These are phyloP conservation scores for Cyclostephanos tholiformis DNA, from an alignment of 108 stramenopile genomes.

Conservation along the genomic window DNA sequence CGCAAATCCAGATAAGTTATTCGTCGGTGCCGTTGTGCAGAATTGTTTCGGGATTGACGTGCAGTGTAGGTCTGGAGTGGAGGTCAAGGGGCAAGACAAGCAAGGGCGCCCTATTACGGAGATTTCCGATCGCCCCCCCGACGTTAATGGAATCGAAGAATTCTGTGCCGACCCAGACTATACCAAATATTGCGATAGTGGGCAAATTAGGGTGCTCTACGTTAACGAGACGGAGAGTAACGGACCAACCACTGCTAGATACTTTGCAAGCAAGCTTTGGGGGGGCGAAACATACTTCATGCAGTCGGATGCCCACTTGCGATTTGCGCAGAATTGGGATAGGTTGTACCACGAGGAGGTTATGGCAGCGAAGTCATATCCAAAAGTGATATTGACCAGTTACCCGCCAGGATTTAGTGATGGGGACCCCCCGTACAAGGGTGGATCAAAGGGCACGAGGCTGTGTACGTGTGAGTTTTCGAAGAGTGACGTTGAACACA, in stretches of 20 bases:
- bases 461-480: conserved; percentile 69
- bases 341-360: conserved; percentile 64
- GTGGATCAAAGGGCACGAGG: conserved; percentile 57
- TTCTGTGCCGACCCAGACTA: conserved; percentile 67
- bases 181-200: conserved; percentile 61
- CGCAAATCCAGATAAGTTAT: conserved; percentile 75
- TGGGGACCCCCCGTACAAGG: conserved; percentile 47
- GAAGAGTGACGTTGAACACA: conserved; percentile 58
- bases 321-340: conserved; percentile 86
- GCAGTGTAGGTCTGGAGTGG: conserved; percentile 74
- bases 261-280: conserved; percentile 91
- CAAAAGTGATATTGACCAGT: conserved; percentile 71
- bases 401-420: conserved; percentile 85
- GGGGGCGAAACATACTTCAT: conserved; percentile 89
- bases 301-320: conserved; percentile 89
- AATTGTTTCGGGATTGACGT: conserved; percentile 85
- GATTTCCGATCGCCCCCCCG: conserved; percentile 68
- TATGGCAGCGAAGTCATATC: conserved; percentile 59
- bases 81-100: conserved; percentile 63
- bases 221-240: conserved; percentile 89
- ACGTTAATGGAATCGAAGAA: conserved; percentile 59
- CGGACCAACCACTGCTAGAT: conserved; percentile 92
- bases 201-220: conserved; percentile 81
- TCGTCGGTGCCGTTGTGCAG: conserved; percentile 88
- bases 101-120: conserved; percentile 51